Evolutionary conservation across 73 alveolate genomes (phyloP), one percentile per base, ranked within the genome.

Genomic region (Paramecium caudatum): DNA sequence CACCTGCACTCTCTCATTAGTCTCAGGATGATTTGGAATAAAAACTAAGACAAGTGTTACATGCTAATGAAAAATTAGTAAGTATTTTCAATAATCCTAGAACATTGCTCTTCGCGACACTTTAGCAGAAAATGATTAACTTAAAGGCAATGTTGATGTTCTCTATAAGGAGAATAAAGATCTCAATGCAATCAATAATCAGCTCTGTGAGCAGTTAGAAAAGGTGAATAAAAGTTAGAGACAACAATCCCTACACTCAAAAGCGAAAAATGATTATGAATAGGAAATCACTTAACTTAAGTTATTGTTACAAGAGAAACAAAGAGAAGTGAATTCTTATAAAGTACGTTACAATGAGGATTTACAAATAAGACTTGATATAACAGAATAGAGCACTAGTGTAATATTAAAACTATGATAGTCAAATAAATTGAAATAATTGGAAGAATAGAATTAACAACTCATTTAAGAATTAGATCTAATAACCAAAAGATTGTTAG

Each of bases 1-100:
- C 49, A 49, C 83, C 50, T 1, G 49, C 49, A 5, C 49, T 65
- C 39, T 65, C 83, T n/a, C 83, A 30, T 0, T 32, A 30, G 15
- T 65, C 83, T 32, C 17, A 33, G 2, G 83, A 65, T 33, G 83
- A 65, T 65, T 36, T 25, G 2, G 83, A 65, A 30, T 12, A 30
- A 65, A 65, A 36, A 65, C 32, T 65, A 6, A 36, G 17, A 65
- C 13, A 30, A 65, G 33, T 65, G 34, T n/a, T 65, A 1, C 27
- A 33, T 7, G 83, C 83, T 13, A 65, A 65, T 36, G 83, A 65
- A 7, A 65, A 65, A 33, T 43, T 65, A 12, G 83, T 65, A 65
- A 30, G 15, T 10, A 65, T 10, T 65, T 10, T 32, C 16, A 2
- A 25, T n/a, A 65, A 10, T 65, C 16, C 34, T 65, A 30, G 83